Conservation (phyloP, 768 basidiomycete species). For the Aureoboletus auriporus region DNA sequence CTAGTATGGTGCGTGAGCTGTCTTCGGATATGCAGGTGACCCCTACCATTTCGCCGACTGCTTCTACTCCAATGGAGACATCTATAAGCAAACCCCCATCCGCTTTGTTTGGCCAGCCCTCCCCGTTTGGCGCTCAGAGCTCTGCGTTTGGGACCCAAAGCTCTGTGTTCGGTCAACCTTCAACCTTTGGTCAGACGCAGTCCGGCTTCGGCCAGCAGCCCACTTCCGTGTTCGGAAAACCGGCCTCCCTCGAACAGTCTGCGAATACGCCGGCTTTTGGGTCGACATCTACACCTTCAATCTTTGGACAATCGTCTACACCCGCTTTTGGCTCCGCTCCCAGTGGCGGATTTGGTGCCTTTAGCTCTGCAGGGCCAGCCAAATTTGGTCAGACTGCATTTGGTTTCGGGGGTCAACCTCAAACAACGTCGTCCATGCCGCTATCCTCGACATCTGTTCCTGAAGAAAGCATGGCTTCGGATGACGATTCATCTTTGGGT, state of each 20-base stretch:
- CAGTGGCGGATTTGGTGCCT: slow-evolving; percentile 30
- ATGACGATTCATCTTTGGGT: slow-evolving; percentile 28
- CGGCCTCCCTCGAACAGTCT: slow-evolving; percentile 11
- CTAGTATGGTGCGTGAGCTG: slow-evolving; percentile 23
- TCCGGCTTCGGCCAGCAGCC: slow-evolving; percentile 21
- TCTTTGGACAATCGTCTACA: slow-evolving; percentile 16
- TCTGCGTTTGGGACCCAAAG: slow-evolving; percentile 15
- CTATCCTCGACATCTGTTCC: slow-evolving; percentile 9
- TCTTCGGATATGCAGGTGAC: slow-evolving; percentile 30
- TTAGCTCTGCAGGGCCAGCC: slow-evolving; percentile 26
- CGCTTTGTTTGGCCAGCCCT: slow-evolving; percentile 34
- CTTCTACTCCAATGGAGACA: slow-evolving; percentile 13
- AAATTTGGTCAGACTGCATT: slow-evolving; percentile 32
- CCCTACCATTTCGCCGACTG: slow-evolving; percentile 20
- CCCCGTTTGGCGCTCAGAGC: slow-evolving; percentile 23
- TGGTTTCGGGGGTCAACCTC: slow-evolving; percentile 12
- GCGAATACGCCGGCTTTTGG: slow-evolving; percentile 11
- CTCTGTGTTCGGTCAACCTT: slow-evolving; percentile 32
- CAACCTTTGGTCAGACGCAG: no score
- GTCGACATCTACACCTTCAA: slow-evolving; percentile 11
- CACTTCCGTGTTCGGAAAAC: slow-evolving; percentile 17
- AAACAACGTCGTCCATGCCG: not conserved
- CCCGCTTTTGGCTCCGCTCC: slow-evolving; percentile 22
- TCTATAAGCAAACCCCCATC: slow-evolving; percentile 28
- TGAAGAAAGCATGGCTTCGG: slow-evolving; percentile 30